phyloP scores from a whole-genome alignment of 2,329 filamentous ascomycete species.

The Colletotrichum tamarilloi region DNA sequence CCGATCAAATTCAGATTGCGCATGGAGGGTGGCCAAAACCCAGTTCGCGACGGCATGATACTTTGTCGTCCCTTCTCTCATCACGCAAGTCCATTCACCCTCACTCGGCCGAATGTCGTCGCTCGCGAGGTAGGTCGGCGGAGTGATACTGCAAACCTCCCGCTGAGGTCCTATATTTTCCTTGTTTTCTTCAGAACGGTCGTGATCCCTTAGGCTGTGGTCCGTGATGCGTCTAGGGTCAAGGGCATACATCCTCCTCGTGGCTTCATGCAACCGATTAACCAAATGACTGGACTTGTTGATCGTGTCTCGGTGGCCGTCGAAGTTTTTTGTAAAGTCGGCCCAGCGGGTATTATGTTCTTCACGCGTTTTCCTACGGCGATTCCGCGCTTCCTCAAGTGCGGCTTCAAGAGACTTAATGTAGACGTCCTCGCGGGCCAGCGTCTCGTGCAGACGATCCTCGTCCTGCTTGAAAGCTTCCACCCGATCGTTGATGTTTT shows the following conservation, averaged over 20 bases:
- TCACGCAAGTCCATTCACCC: not conserved
- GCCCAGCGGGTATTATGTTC: not conserved
- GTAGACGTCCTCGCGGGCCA: not conserved
- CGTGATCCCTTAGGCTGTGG: not conserved
- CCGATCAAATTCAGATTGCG: not conserved
- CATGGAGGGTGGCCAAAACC: not conserved
- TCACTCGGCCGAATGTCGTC: no score
- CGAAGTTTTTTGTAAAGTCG: not conserved
- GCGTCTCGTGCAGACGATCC: not conserved
- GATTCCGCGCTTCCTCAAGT: not conserved
- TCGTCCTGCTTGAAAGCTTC: not conserved
- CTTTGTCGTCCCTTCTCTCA: not conserved
- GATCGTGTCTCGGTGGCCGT: not conserved
- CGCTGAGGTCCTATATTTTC: not conserved
- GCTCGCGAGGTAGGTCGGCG: not conserved
- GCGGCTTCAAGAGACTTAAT: not conserved
- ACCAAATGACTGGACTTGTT: not conserved
- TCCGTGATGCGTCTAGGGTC: not conserved
- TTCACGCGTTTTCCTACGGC: not conserved
- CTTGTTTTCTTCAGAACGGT: not conserved
- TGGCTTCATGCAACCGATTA: no score
- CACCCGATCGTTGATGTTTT: no score
- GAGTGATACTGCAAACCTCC: not conserved
- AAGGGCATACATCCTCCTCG: no score
- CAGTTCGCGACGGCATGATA: not conserved